phyloP scores from a whole-genome alignment of 805 yeast species.

The Barnettozyma pratensis region DNA sequence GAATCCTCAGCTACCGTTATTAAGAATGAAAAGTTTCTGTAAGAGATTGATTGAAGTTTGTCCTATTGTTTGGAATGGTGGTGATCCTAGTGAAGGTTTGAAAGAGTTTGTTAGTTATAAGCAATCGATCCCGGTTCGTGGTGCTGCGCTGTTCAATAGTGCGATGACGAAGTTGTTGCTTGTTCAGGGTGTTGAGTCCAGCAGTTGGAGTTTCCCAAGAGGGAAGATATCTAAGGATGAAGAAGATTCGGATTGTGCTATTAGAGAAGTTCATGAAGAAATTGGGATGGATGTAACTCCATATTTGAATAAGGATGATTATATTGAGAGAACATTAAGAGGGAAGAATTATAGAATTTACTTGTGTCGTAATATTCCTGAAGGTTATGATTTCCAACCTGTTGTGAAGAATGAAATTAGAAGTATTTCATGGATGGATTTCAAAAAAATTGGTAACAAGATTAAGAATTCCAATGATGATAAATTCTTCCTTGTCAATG shows the following conservation, averaged over 20 bases:
- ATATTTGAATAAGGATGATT: constrained; percentile 62
- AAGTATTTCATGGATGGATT: constrained; percentile 72
- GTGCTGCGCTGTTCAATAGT: constrained; percentile 81
- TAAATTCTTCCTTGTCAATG: constrained; percentile 33
- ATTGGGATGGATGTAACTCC: constrained; percentile 82
- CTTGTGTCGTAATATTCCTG: constrained; percentile 73
- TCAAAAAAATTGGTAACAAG: constrained; percentile 35
- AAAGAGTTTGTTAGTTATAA: constrained; percentile 80
- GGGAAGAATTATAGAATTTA: constrained; percentile 87
- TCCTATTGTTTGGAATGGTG: constrained; percentile 81
- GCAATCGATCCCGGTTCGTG: constrained; percentile 90
- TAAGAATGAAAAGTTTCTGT: constrained; percentile 76
- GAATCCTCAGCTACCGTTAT: constrained; percentile 69
- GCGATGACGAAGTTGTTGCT: constrained; percentile 65
- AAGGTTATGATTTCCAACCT: constrained; percentile 70
- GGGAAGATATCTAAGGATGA: constrained; percentile 96
- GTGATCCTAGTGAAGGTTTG: constrained; percentile 72
- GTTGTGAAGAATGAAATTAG: constrained; percentile 84
- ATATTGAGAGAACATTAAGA: constrained; percentile 70
- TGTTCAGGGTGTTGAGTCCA: constrained; percentile 78
- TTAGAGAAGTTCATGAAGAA: constrained; percentile 90
- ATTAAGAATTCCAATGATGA: constrained; percentile 20
- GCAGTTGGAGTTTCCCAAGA: constrained; percentile 93
- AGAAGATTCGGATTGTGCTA: constrained; percentile 80
- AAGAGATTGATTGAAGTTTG: constrained; percentile 60